Conservation (phyloP, 2,329 filamentous ascomycete species). For the Pestalotiopsis sp. region DNA sequence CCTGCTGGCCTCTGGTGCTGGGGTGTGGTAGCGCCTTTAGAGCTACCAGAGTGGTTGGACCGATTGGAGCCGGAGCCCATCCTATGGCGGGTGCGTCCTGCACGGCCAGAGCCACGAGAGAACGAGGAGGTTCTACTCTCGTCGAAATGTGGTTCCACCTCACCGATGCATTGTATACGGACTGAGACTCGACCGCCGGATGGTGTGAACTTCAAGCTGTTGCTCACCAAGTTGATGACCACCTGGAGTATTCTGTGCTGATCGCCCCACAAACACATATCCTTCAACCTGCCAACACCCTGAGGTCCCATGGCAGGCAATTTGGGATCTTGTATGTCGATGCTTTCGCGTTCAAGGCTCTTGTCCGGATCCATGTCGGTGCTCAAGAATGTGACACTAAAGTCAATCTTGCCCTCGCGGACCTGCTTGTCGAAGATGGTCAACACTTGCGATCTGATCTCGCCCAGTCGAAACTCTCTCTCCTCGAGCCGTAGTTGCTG, state of each 20-base stretch:
- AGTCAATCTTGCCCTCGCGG: slow-evolving; percentile 74
- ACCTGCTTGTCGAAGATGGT: slow-evolving; percentile 92
- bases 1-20: slow-evolving; percentile 40
- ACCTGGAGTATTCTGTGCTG: slow-evolving; percentile 89
- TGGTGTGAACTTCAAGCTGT: slow-evolving; percentile 89
- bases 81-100: slow-evolving; percentile 44
- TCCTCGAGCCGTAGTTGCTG: slow-evolving; percentile 82
- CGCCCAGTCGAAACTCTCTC: slow-evolving; percentile 81
- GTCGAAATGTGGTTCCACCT: slow-evolving; percentile 48
- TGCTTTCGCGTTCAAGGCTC: slow-evolving; percentile 34
- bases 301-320: slow-evolving; percentile 65
- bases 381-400: slow-evolving; percentile 72
- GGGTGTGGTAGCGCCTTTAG: slow-evolving; percentile 38
- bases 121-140: slow-evolving; percentile 57
- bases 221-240: slow-evolving; percentile 91
- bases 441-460: slow-evolving; percentile 79
- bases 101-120: slow-evolving; percentile 47
- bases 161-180: slow-evolving; percentile 73
- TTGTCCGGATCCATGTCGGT: slow-evolving; percentile 36
- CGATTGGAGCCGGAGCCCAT: slow-evolving; percentile 52
- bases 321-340: slow-evolving; percentile 34
- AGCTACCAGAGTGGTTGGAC: slow-evolving; percentile 54
- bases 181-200: slow-evolving; percentile 74
- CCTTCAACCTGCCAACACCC: slow-evolving; percentile 71
- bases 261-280: slow-evolving; percentile 92